These are phyloP conservation scores for Sclerospora graminicola DNA, from an alignment of 352 stramenopile genomes.

Conservation along the genomic window DNA sequence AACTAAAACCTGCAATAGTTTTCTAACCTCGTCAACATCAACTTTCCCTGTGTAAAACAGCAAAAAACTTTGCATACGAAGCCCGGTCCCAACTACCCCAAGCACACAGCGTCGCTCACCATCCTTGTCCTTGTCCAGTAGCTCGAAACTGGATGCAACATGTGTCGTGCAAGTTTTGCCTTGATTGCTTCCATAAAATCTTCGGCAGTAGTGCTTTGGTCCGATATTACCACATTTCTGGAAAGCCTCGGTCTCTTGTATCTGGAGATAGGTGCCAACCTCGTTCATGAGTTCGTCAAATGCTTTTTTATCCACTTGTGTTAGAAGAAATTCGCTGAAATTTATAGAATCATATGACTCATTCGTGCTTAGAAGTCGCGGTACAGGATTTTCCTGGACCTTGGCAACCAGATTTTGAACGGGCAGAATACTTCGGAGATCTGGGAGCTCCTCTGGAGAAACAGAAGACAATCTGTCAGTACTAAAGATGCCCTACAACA, in stretches of 20 bases:
- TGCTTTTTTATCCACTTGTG: constrained; percentile 28
- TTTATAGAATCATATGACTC: constrained; percentile 14
- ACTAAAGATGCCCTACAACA: background rate
- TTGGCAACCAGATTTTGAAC: constrained; percentile 46
- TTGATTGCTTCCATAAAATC: constrained; percentile 45
- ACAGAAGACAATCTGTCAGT: constrained; percentile 1
- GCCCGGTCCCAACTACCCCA: background rate
- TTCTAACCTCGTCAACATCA: constrained; percentile 25
- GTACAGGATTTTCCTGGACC: constrained; percentile 15
- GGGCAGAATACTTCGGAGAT: constrained; percentile 43
- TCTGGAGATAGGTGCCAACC: constrained; percentile 29
- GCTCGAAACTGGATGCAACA: constrained; percentile 33
- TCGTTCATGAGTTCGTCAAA: constrained; percentile 46
- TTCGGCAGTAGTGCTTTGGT: constrained; percentile 10
- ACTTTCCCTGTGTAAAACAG: constrained; percentile 29
- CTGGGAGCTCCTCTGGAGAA: constrained; percentile 28
- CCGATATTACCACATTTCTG: constrained; percentile 25
- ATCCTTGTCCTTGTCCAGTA: constrained; percentile 57
- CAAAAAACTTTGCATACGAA: background rate
- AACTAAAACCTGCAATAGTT: constrained; percentile 27
- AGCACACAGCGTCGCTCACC: constrained; percentile 16
- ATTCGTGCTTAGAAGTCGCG: constrained; percentile 11
- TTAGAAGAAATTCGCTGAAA: constrained; percentile 10
- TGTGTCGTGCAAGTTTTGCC: constrained; percentile 54
- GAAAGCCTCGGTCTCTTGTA: constrained; percentile 30